Percentiles rank a stretch among this genome's conserved stretches.
phyloP scores from a whole-genome alignment of 345 rosid species.

The Bruguiera parviflora region DNA sequence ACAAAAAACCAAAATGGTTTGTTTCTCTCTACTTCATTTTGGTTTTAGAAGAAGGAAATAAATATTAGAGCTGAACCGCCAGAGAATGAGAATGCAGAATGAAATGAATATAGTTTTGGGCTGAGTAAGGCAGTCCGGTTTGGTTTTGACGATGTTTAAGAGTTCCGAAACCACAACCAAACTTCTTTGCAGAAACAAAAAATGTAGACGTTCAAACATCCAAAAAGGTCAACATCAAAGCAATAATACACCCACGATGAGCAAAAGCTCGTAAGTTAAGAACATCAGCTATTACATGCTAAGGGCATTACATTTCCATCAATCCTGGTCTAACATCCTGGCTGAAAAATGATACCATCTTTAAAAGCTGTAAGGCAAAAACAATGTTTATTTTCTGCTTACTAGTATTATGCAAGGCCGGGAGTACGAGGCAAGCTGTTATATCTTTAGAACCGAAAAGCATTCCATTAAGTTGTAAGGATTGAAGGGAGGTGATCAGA shows the following conservation, averaged over 20 bases:
- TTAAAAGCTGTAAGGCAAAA: neutral
- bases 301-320: conserved; percentile 13
- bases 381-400: conserved; percentile 20
- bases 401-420: neutral
- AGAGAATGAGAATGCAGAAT: no score
- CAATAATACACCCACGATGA: neutral
- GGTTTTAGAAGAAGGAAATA: no score
- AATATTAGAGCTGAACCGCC: no score
- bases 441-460: neutral
- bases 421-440: neutral
- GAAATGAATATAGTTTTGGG: no score
- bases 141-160: no score
- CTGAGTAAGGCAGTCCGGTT: no score
- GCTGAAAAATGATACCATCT: neutral
- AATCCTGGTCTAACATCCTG: conserved; percentile 18
- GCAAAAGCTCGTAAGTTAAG: neutral
- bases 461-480: conserved; percentile 60
- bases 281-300: conserved; percentile 14
- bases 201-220: neutral
- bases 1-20: no score
- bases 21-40: no score
- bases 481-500: conserved; percentile 95
- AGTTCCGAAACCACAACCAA: no score
- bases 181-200: no score
- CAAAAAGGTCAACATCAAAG: neutral